phyloP scores from a whole-genome alignment of 2,329 filamentous ascomycete genomes.

The Alternaria gansuensis region DNA sequence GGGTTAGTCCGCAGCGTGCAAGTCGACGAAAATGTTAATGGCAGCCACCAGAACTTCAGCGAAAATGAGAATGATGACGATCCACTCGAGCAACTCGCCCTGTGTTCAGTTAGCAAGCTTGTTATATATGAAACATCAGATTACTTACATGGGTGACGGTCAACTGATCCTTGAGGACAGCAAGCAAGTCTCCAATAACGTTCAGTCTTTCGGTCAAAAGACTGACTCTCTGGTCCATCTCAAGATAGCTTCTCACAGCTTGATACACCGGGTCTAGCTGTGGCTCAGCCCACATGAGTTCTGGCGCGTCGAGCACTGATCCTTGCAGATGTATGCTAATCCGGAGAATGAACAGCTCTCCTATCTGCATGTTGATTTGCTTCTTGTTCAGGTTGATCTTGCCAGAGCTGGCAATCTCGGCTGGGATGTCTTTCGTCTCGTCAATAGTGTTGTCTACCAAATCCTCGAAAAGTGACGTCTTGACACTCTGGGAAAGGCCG shows the following conservation, averaged over 20 bases:
- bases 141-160: constrained; percentile 72
- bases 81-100: constrained; percentile 63
- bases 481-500: constrained; percentile 93
- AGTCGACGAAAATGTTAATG: constrained; percentile 93
- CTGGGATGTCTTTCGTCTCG: constrained; percentile 89
- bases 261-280: constrained; percentile 96
- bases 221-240: constrained; percentile 95
- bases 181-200: constrained; percentile 91
- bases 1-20: constrained; percentile 73
- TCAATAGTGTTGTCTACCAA: constrained; percentile 93
- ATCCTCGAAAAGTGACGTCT: constrained; percentile 97
- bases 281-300: constrained; percentile 98
- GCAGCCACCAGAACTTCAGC: constrained; percentile 92
- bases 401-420: constrained; percentile 90
- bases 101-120: constrained; percentile 25
- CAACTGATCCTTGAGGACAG: constrained; percentile 93
- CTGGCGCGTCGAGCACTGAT: constrained; percentile 93
- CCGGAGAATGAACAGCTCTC: constrained; percentile 94
- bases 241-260: constrained; percentile 91
- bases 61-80: constrained; percentile 91
- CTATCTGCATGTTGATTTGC: constrained; percentile 99
- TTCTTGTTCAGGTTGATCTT: constrained; percentile 87
- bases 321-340: constrained; percentile 99
- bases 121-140: too few species aligned
- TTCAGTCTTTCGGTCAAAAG: constrained; percentile 88